phyloP scores from a whole-genome alignment of 225 moss, liverwort and hornwort species.

The Sphagnum tenellum region DNA sequence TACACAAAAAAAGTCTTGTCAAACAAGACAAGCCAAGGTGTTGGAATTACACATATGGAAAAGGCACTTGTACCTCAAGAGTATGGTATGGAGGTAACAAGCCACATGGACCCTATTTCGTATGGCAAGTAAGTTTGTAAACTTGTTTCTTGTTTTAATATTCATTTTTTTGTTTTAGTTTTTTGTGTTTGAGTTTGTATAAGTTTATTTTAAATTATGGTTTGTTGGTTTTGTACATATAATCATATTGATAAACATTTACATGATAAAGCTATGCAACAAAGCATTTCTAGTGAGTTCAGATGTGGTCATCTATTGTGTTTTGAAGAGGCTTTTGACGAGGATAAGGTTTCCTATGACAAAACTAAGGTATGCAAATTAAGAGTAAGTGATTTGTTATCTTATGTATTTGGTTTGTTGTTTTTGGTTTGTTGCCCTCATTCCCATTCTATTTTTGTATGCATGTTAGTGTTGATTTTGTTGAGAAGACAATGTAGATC shows the following conservation, averaged over 20 bases:
- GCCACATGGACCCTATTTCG: neutral
- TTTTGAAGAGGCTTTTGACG: neutral
- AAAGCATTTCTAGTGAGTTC: neutral
- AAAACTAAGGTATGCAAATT: neutral
- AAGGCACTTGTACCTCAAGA: neutral
- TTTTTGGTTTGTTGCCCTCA: too few species aligned
- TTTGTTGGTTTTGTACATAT: neutral
- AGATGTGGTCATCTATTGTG: neutral
- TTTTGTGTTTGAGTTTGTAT: neutral
- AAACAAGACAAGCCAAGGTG: neutral
- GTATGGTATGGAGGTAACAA: neutral
- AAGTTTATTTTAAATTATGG: neutral
- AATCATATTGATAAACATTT: neutral
- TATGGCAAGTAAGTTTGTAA: neutral
- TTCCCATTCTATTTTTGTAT: too few species aligned
- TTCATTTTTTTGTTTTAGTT: neutral
- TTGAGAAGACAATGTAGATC: too few species aligned
- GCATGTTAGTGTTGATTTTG: too few species aligned
- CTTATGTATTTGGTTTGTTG: too few species aligned
- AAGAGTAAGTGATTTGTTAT: too few species aligned
- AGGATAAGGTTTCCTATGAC: neutral
- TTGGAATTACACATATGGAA: neutral
- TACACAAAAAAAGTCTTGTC: neutral
- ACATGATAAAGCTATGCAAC: neutral
- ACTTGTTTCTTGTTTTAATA: neutral